These are phyloP conservation scores for Mucor circinelloides DNA, from an alignment of 371 early-diverging fungal genomes.

Conservation along the genomic window DNA sequence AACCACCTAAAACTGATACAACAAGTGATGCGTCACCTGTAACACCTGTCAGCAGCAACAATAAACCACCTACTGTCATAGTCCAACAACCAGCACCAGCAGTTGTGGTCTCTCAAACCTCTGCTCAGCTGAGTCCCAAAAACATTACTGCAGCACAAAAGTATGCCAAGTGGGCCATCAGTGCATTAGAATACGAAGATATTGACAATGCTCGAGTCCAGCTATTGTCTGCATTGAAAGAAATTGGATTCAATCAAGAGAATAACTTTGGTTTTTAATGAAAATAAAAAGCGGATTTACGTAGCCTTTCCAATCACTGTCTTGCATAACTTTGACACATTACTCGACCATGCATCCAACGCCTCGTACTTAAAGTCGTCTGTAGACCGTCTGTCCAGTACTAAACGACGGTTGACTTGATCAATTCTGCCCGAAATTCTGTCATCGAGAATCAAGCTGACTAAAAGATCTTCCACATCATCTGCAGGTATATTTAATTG, in stretches of 20 bases:
- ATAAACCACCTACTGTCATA: background rate
- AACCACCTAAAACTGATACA: slow-evolving; percentile 4
- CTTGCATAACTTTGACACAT: slow-evolving; percentile 63
- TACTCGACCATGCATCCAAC: slow-evolving; percentile 75
- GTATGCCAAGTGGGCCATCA: slow-evolving; percentile 89
- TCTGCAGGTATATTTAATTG: slow-evolving; percentile 76
- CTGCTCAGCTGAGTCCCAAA: slow-evolving; percentile 17
- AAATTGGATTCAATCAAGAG: slow-evolving; percentile 42
- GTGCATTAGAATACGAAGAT: slow-evolving; percentile 95
- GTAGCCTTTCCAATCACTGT: slow-evolving; percentile 65
- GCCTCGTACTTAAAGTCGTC: slow-evolving; percentile 72
- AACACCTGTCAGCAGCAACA: background rate
- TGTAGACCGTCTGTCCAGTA: slow-evolving; percentile 69
- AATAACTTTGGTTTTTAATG: slow-evolving; percentile 45
- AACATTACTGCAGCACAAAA: slow-evolving; percentile 83
- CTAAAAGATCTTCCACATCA: slow-evolving; percentile 85
- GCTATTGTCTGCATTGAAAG: slow-evolving; percentile 74
- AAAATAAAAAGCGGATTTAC: background rate
- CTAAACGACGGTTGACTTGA: slow-evolving; percentile 75
- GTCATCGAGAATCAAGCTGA: slow-evolving; percentile 84
- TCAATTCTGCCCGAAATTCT: slow-evolving; percentile 86
- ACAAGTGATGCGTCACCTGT: slow-evolving; percentile 25
- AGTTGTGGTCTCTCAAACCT: background rate
- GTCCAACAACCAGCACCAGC: slow-evolving; percentile 6
- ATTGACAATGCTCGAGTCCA: slow-evolving; percentile 83